Percentiles rank a stretch among this genome's conserved stretches.
Evolutionary conservation across 1,284 basidiomycete species (phyloP).

Genomic region (Pascua guehoae): DNA sequence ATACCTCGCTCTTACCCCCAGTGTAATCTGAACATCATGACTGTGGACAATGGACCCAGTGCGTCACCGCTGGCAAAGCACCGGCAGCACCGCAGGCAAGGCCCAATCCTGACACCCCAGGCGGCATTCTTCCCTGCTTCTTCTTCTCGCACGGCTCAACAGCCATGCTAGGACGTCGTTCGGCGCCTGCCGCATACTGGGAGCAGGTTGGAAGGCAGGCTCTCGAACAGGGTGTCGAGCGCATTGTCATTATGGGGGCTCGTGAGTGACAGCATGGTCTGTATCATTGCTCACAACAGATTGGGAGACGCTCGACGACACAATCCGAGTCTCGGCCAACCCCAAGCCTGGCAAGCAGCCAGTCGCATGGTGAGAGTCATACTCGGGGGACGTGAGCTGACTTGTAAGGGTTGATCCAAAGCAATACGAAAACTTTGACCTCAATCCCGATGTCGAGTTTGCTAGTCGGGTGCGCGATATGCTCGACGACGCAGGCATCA

Average conservation of each 20-base stretch:
- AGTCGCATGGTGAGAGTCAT: constrained; percentile 24
- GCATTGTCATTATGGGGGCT: constrained; percentile 33
- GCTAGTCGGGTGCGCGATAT: constrained; percentile 19
- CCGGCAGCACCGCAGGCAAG: not conserved
- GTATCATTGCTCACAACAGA: constrained; percentile 15
- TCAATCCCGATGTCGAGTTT: constrained; percentile 16
- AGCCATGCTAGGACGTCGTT: constrained; percentile 27
- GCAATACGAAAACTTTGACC: constrained; percentile 23
- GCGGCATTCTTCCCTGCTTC: constrained; percentile 13
- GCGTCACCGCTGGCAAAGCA: no score
- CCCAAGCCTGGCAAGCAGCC: constrained; percentile 29
- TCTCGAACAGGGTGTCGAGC: constrained; percentile 26
- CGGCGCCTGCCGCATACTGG: constrained; percentile 30
- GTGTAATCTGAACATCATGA: no score
- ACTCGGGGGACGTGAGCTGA: not conserved
- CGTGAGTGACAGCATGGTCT: not conserved
- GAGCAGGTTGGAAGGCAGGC: constrained; percentile 29
- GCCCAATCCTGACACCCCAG: not conserved
- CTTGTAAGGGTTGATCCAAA: no score
- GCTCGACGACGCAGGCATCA: constrained; percentile 21
- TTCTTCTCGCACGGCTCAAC: constrained; percentile 30
- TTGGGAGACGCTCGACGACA: constrained; percentile 26
- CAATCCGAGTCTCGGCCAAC: constrained; percentile 25
- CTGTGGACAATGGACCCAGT: no score
- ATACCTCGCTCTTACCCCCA: no score